phyloP scores from a whole-genome alignment of 495 filamentous ascomycete genomes.

The Xylaria bambusicola region DNA sequence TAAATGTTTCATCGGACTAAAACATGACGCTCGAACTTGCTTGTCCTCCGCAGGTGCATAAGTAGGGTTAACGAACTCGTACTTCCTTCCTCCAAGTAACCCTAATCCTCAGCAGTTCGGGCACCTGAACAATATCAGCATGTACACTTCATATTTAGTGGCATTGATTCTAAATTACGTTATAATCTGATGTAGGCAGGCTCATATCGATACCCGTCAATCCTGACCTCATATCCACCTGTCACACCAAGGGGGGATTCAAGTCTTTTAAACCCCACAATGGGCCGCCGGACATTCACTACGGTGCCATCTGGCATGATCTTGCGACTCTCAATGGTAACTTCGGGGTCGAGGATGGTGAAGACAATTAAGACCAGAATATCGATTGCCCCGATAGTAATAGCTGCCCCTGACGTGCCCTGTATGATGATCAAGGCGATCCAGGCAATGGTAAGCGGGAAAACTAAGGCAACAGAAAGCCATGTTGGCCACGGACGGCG shows the following conservation, averaged over 20 bases:
- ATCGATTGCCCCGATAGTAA: background rate
- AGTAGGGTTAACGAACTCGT: too few species aligned
- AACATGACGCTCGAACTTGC: too few species aligned
- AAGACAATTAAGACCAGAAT: background rate
- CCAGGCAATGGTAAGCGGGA: background rate
- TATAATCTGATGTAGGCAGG: slow-evolving; percentile 10
- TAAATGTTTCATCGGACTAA: too few species aligned
- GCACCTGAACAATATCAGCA: background rate
- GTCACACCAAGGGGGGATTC: slow-evolving; percentile 8
- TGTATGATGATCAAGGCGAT: background rate
- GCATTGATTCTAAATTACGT: background rate
- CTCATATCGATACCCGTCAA: slow-evolving; percentile 16
- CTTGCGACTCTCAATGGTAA: background rate
- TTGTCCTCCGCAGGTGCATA: too few species aligned
- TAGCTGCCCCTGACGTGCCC: background rate
- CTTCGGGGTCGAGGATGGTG: slow-evolving; percentile 2
- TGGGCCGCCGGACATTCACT: slow-evolving; percentile 9
- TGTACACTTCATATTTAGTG: background rate
- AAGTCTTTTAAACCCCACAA: background rate
- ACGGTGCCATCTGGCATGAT: slow-evolving; percentile 1
- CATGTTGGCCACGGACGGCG: slow-evolving; percentile 7
- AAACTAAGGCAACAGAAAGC: background rate
- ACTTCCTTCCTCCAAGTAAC: too few species aligned
- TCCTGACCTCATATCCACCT: slow-evolving; percentile 12
- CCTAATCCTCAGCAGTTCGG: too few species aligned